Base-by-base conservation (phyloP, 768 basidiomycete genomes). In the Amanita pallidorosea region DNA sequence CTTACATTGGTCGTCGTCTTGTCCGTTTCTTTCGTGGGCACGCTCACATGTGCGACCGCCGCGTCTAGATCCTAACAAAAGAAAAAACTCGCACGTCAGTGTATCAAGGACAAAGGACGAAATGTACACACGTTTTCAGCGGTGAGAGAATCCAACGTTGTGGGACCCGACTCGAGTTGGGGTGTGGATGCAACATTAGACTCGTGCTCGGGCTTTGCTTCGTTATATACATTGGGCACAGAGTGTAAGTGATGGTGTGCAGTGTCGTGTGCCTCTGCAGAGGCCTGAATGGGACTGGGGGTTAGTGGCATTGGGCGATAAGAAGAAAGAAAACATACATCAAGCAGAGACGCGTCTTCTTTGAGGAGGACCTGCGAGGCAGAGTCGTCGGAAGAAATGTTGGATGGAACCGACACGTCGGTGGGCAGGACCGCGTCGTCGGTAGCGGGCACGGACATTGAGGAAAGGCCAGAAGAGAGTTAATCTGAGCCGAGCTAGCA, bases 401-500 rank as follows among this genome's bases (percentile, higher is more conserved):
- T 37, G 18, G 46, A 20, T 12, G 33, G 5, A 46, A 45, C 17
- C 34, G 47, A 54, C 53, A 49, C 53, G 52, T 53, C 55, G 34
- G 9, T 13, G 42, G 41, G 20, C 15, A 17, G 12, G 29, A 48
- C 49, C 29, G 41, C 31, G 46, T 52, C 29, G 33, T 31, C 47
- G 27, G 47, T 37, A 52, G 42, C 23, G 17, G 38, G 33, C 36
- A 31, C 35, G 31, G 54, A 54, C 53, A 56, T 56, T 54, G 49
- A 53, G 33, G 48, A 49, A 34, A 12, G 52, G 18, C 37, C 37
- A 33, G 37, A 38, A 17, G 23, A 27, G 50, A 36, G 12, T 29
- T 33, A 17, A 46, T 46, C 36, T 48, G 37, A 35, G 35, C 34
- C 9, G n/a, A 36, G 49, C 41, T 35, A 27, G 18, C 18, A 35